These are phyloP conservation scores for Zarea fungicola DNA, from an alignment of 2,329 filamentous ascomycete species.

Conservation along the genomic window DNA sequence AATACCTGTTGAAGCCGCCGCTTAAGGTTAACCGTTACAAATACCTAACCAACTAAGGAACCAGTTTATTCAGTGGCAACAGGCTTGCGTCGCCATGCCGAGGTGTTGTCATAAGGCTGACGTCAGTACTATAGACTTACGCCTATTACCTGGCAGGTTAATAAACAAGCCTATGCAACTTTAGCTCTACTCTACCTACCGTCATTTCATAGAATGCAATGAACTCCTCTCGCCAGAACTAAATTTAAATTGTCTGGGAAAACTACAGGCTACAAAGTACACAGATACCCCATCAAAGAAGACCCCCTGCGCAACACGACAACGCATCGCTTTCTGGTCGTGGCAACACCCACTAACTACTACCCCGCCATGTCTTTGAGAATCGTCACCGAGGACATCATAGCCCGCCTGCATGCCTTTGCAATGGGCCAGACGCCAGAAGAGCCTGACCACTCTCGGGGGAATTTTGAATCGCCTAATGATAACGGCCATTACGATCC, in stretches of 20 bases:
- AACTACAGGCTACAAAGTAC: neutral
- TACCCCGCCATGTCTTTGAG: constrained; percentile 12
- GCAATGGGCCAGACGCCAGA: neutral
- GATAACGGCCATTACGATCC: constrained; percentile 27
- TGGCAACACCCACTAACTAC: neutral
- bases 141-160: too few relatives aligned
- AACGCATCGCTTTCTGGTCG: neutral
- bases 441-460: neutral
- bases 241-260: neutral
- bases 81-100: neutral
- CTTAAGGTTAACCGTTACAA: too few relatives aligned
- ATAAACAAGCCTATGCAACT: too few relatives aligned
- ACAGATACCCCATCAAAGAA: neutral
- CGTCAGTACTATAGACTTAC: too few relatives aligned
- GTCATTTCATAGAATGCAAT: neutral
- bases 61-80: too few relatives aligned
- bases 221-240: neutral
- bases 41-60: too few relatives aligned
- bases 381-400: constrained; percentile 9
- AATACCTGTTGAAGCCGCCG: too few relatives aligned
- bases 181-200: neutral
- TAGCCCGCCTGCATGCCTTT: constrained; percentile 1
- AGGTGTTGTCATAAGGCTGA: neutral
- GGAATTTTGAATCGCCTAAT: neutral
- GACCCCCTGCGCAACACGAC: neutral